Evolutionary conservation across 2,329 filamentous ascomycete genomes (phyloP), one percentile per base, ranked within the genome.

Genomic region (Penicillium sp.): DNA sequence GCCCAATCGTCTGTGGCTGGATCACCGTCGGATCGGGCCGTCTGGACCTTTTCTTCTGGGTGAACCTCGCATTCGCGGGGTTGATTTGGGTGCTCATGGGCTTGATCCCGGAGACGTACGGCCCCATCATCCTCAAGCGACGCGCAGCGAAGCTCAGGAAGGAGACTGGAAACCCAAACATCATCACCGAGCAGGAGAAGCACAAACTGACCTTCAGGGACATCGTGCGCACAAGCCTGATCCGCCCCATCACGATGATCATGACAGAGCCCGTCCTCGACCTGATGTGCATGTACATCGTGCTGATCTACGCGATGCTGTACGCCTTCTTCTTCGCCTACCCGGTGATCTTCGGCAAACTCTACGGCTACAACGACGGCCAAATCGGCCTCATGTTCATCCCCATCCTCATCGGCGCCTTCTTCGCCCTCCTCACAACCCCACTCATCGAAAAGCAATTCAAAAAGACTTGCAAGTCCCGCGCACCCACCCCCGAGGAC

Each of bases 181-280:
- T 75, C 56, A 68, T 75, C 56, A 75, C 73, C 4, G 73, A 75
- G 58, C 71, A 75, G 51, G 73, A 75, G 26, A 67, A 69, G 35
- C 44, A 58, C 5, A 73, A 70, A 23, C 64, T 65, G 5, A 63
- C 66, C 1, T 51, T 75, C n/a, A 45, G 56, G 3, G 71, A 74
- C n/a, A 71, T 75, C 31, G 79, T 93, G 21, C 78, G 81, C 38
- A 84, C 93, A 67, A 93, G 92, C 82, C 79, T 95, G 30, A 73
- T 93, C 63, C 86, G 91, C 3, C 86, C 90, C 38, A 94, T 95
- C 70, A 91, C 93, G 46, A 87, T 95, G 71, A 85, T 94, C 70
- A 88, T 94, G 72, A 88, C 88, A 0, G 71, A 73, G 26, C 71
- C 71, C 6, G 70, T 73, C 2, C 65, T 73, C 29, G 69, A 72